phyloP scores from a whole-genome alignment of 2,329 filamentous ascomycete genomes.

The Alternaria dauci region DNA sequence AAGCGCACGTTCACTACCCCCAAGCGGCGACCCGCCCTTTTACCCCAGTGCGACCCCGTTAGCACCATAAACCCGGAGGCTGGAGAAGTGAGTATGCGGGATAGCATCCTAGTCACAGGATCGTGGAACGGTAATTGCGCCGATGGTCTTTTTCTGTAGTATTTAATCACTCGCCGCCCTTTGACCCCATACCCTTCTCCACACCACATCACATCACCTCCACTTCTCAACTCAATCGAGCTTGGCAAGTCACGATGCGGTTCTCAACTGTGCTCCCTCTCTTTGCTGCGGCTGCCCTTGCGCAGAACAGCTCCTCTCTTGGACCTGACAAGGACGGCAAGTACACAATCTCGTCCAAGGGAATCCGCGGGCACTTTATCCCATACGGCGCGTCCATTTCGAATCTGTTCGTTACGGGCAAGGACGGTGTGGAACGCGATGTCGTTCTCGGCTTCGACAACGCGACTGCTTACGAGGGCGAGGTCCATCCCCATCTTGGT shows the following conservation, averaged over 20 bases:
- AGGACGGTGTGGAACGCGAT: conserved; percentile 72
- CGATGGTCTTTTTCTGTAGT: conserved; percentile 22
- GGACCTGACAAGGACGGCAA: conserved; percentile 61
- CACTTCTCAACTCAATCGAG: conserved; percentile 23
- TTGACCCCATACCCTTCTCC: conserved; percentile 17
- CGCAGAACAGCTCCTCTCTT: conserved; percentile 34
- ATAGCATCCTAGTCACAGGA: conserved; percentile 31
- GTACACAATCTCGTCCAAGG: conserved; percentile 74
- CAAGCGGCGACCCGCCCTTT: conserved; percentile 25
- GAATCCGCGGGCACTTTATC: conserved; percentile 74
- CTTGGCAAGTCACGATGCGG: conserved; percentile 39
- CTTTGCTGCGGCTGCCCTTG: conserved; percentile 37
- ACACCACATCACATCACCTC: conserved; percentile 26
- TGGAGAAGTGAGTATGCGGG: conserved; percentile 20
- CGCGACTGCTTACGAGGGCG: conserved; percentile 72
- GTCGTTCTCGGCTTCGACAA: conserved; percentile 80
- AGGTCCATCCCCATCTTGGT: conserved; percentile 76
- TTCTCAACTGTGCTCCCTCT: conserved; percentile 31
- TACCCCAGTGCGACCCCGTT: conserved; percentile 21
- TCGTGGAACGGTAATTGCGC: conserved; percentile 24
- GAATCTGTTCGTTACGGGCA: conserved; percentile 75
- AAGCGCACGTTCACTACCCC: conserved; percentile 24
- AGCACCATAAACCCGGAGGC: conserved; percentile 18
- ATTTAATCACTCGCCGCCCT: conserved; percentile 24
- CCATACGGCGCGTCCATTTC: conserved; percentile 77